Evolutionary conservation across 2,329 filamentous ascomycete genomes (phyloP), one percentile per base, ranked within the genome.

Genomic region (Botrytis deweyae): DNA sequence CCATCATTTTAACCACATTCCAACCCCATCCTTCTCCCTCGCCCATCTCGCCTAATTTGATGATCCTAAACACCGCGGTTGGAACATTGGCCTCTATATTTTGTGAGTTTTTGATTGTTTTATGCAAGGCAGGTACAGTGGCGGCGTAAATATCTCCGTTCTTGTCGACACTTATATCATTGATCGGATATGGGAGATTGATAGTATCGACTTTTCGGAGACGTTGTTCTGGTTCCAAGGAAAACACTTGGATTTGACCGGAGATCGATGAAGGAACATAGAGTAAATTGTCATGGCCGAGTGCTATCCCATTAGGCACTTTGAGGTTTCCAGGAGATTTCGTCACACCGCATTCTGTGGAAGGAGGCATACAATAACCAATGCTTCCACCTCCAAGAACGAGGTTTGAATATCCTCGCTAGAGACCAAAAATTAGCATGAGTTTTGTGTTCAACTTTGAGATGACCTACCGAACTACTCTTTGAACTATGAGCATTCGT

Each of bases 121-220:
- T 75, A 8, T 80, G 68, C 1, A 75, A n/a, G 49, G 80, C 77
- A 0, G 83, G 82, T 55, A 84, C 76, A 0, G 77, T 78, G 3
- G 82, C 81, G 1, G 78, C 81, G 71, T 79, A 81, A 55, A 84
- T 78, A 62, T 82, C 79, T 1, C 82, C 82, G 33, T 82, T 78
- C 1, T 72, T 73, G 70, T 84, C 82, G 22, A 83, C 74, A 0
- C 79, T 81, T 10, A 83, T 74, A 67, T 83, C 83, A 72, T 83
- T 82, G 1, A 83, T 75, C 0, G 81, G 80, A 29, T 80, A 74
- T 6, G 78, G 76, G 10, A 79, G 44, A 76, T 69, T 72, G 64
- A 84, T 81, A 3, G 75, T 76, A 64, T 77, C 79, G 67, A 78
- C 58, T 36, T 77, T 69, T n/a, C 74, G 68, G 2, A 81, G 73